phyloP scores from a whole-genome alignment of 495 filamentous ascomycete genomes.

The Xylaria intraflava region DNA sequence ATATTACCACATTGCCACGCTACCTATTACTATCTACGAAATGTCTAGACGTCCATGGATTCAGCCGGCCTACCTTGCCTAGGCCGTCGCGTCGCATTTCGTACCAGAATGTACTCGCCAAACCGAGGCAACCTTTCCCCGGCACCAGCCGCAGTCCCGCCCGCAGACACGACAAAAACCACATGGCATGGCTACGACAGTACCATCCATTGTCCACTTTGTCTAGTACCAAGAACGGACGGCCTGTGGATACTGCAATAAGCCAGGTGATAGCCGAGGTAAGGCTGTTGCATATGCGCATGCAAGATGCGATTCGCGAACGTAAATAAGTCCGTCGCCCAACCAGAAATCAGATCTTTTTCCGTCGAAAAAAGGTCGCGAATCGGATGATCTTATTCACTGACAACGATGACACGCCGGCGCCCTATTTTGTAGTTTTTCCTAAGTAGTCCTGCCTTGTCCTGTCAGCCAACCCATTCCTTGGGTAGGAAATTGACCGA shows the following conservation, averaged over 20 bases:
- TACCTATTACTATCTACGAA: no score
- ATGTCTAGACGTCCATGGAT: no score
- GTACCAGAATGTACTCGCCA: constrained; percentile 4
- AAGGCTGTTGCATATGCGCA: not conserved
- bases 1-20: no score
- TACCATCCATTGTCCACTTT: not conserved
- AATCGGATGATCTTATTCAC: constrained; percentile 6
- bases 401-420: no score
- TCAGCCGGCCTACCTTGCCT: no score
- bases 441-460: not conserved
- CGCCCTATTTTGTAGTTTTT: no score
- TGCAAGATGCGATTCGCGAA: constrained; percentile 9
- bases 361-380: not conserved
- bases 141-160: constrained; percentile 12
- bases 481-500: constrained; percentile 7
- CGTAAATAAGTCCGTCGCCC: constrained; percentile 6
- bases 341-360: constrained; percentile 2
- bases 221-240: not conserved
- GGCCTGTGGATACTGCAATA: not conserved
- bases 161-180: constrained; percentile 1
- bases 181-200: constrained; percentile 7
- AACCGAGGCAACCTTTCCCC: not conserved
- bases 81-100: not conserved
- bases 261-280: not conserved
- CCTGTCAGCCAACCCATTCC: constrained; percentile 4